phyloP scores from a whole-genome alignment of 1,139 yeast genomes.

The Zygotorulaspora mrakii region DNA sequence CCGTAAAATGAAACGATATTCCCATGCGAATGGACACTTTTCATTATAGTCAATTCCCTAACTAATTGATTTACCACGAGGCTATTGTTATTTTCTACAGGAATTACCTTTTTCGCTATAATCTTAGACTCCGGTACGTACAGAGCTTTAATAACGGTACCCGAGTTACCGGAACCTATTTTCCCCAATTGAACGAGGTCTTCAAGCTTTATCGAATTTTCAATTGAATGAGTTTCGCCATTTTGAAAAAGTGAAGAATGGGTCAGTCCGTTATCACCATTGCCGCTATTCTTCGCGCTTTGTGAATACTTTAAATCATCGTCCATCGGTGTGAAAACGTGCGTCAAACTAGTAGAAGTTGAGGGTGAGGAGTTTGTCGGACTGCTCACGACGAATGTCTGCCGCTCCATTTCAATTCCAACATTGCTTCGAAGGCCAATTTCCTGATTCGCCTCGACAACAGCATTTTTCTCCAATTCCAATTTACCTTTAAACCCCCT shows the following conservation, averaged over 20 bases:
- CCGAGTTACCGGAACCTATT: conserved; percentile 91
- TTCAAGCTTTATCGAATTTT: conserved; percentile 29
- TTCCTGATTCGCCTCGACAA: conserved; percentile 9
- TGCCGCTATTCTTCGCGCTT: conserved; percentile 5
- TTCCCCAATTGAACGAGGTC: conserved; percentile 73
- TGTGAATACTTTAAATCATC: conserved; percentile 7
- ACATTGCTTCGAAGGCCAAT: conserved; percentile 6
- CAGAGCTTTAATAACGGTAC: conserved; percentile 81
- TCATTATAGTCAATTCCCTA: conserved; percentile 84
- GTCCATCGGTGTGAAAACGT: conserved; percentile 17
- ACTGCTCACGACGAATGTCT: conserved; percentile 16
- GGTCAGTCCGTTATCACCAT: conserved; percentile 10
- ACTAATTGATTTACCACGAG: conserved; percentile 80
- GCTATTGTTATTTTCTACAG: conserved; percentile 71
- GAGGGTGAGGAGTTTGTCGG: conserved; percentile 19
- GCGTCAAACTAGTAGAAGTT: conserved; percentile 16
- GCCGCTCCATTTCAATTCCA: conserved; percentile 11
- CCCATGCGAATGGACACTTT: conserved; percentile 75
- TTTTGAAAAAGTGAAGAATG: conserved; percentile 10
- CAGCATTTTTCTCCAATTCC: conserved; percentile 11
- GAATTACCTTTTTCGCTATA: conserved; percentile 89
- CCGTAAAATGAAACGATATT: conserved; percentile 88
- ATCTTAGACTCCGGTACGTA: conserved; percentile 84
- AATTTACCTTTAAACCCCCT: conserved; percentile 15
- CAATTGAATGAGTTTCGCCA: conserved; percentile 9